Base-by-base conservation (phyloP, 805 yeast genomes). In the Cyberlindnera americana region DNA sequence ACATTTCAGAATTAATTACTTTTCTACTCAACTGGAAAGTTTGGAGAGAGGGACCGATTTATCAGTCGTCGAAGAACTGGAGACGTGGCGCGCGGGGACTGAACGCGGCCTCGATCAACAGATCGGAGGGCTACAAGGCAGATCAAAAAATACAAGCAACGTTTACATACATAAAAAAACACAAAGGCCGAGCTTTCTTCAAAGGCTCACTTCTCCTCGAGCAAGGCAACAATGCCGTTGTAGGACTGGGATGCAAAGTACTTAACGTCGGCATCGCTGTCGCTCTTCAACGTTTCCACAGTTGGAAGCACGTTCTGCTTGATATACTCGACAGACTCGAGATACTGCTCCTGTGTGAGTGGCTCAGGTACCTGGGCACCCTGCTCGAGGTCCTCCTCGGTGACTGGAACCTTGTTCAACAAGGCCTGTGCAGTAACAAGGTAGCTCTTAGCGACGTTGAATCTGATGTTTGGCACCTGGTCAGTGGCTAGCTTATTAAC, bases 381-480 rank as follows among this genome's bases (percentile, higher is more conserved):
- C 24, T 47, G 50, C 39, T 57, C n/a, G n/a, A n/a, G n/a, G n/a
- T n/a, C 61, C 36, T 12, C 31, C 3, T 28, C 36, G n/a, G 35
- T 9, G 11, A 28, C 23, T 19, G 47, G 42, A 11, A 18, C 27
- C 33, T 61, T 60, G 32, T 53, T 49, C 39, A 47, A 39, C 43
- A 85, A 64, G 13, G 78, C 69, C 54, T 78, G 75, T 6, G 79
- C 79, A 24, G 84, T 69, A 19, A 72, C 66, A 29, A 77, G 72
- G 56, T 84, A 78, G 13, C 95, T 77, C 63, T 88, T 89, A 19
- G 99, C 97, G 47, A 85, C 89, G 65, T 90, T 93, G 69, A 93
- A 93, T 58, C 97, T 77, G 47, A 93, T 90, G 62, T 93, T 93
- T 53, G 99, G 96, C 41, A 93, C 97, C 7, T 79, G 74, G 65